These are phyloP conservation scores for Wickerhamomyces sp. DNA, from an alignment of 1,139 yeast genomes.

Conservation along the genomic window DNA sequence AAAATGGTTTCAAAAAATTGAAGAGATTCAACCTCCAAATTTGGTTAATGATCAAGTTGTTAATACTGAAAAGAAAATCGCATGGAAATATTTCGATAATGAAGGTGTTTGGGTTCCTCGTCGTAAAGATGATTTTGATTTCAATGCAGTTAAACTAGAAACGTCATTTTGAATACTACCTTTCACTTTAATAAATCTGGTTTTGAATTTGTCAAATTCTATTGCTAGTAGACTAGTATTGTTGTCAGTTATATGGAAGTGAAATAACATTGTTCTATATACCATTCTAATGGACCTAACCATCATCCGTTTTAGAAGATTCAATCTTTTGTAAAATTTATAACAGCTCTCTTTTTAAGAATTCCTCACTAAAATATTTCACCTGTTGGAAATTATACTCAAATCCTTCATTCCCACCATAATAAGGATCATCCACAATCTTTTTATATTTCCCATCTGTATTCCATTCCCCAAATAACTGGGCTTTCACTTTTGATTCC, in stretches of 20 bases:
- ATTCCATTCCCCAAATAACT: conserved; percentile 73
- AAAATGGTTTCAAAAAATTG: conserved; percentile 79
- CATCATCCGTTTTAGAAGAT: not conserved
- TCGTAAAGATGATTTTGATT: conserved; percentile 67
- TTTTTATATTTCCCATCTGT: conserved; percentile 43
- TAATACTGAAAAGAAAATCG: conserved; percentile 44
- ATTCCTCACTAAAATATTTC: conserved; percentile 64
- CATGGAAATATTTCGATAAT: conserved; percentile 84
- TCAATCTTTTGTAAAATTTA: not conserved
- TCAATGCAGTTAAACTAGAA: conserved; percentile 30
- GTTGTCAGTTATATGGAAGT: too few species aligned
- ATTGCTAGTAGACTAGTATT: not conserved
- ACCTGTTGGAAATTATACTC: conserved; percentile 74
- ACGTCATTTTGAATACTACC: conserved; percentile 9
- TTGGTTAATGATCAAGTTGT: conserved; percentile 24
- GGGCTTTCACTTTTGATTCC: conserved; percentile 41
- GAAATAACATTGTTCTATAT: not conserved
- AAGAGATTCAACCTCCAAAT: conserved; percentile 28
- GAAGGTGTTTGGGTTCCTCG: conserved; percentile 87
- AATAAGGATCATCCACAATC: conserved; percentile 86
- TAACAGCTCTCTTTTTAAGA: conserved; percentile 44
- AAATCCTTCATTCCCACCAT: conserved; percentile 82
- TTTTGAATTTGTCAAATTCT: not conserved
- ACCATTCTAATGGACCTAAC: not conserved
- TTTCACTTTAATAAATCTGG: not conserved